phyloP scores from a whole-genome alignment of 78 protist species.

The Planoprotostelium fungivorum region DNA sequence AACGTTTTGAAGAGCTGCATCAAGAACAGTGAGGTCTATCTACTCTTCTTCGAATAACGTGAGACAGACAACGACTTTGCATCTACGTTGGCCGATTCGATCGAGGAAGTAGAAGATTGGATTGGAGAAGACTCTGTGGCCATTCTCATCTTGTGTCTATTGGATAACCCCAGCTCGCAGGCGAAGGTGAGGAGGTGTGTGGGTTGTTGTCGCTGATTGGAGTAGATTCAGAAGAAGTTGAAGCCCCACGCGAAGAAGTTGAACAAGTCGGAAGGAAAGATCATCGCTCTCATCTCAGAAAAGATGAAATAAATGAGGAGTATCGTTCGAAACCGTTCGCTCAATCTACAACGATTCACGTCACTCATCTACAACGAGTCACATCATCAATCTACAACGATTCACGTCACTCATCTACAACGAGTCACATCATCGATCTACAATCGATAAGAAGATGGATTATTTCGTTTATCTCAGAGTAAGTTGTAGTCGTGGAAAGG shows the following conservation, averaged over 20 bases:
- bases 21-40: too few species aligned
- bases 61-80: not conserved
- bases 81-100: not conserved
- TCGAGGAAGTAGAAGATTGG: not conserved
- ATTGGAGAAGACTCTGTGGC: not conserved
- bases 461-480: too few species aligned
- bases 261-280: not conserved
- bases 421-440: too few species aligned
- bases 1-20: not conserved
- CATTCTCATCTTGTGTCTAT: not conserved
- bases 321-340: too few species aligned
- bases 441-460: too few species aligned
- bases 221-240: not conserved
- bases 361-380: too few species aligned
- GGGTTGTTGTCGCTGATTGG: not conserved
- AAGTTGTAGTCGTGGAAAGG: too few species aligned
- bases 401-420: too few species aligned
- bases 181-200: not conserved
- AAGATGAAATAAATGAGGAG: not conserved
- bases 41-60: too few species aligned
- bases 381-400: too few species aligned
- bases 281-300: not conserved
- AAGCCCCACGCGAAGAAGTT: not conserved
- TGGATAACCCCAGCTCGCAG: not conserved
- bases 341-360: not conserved